Conservation (phyloP, 352 stramenopile species). For the Globisporangium sylvaticum region DNA sequence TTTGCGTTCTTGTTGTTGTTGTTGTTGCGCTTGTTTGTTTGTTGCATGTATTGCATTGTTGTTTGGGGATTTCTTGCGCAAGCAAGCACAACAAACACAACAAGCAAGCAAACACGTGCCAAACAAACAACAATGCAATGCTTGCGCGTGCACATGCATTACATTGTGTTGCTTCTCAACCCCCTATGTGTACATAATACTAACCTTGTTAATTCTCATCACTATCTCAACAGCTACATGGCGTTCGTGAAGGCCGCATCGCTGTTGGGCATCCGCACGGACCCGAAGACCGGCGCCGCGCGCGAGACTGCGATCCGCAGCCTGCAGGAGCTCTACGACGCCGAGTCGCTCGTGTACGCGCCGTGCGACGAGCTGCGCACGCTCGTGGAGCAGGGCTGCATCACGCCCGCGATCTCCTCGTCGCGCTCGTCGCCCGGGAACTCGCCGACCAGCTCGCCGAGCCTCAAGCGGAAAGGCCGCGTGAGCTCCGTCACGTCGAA, state of each 20-base stretch:
- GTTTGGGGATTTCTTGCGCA: background rate
- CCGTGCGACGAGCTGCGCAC: slow-evolving; percentile 67
- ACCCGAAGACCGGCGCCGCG: slow-evolving; percentile 10
- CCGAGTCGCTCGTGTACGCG: slow-evolving; percentile 64
- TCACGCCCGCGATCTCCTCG: slow-evolving; percentile 46
- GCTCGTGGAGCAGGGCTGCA: slow-evolving; percentile 68
- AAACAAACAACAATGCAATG: slow-evolving; percentile 3
- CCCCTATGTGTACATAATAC: background rate
- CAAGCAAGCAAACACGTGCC: background rate
- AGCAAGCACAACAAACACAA: background rate
- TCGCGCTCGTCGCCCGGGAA: slow-evolving; percentile 5
- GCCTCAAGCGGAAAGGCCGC: slow-evolving; percentile 70
- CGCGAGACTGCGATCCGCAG: slow-evolving; percentile 42
- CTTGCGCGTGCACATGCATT: background rate
- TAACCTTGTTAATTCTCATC: background rate
- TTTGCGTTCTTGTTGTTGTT: background rate
- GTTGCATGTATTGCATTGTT: slow-evolving; percentile 1
- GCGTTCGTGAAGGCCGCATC: slow-evolving; percentile 46
- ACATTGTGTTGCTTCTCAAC: background rate
- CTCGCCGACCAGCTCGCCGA: slow-evolving; percentile 42
- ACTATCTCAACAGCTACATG: slow-evolving; percentile 15
- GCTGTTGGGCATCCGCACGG: slow-evolving; percentile 38
- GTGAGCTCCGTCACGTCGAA: slow-evolving; percentile 67
- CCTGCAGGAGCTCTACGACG: slow-evolving; percentile 45
- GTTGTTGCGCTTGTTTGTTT: background rate